Base-by-base conservation (phyloP, 495 filamentous ascomycete species). In the Recurvomyces mirabilis region DNA sequence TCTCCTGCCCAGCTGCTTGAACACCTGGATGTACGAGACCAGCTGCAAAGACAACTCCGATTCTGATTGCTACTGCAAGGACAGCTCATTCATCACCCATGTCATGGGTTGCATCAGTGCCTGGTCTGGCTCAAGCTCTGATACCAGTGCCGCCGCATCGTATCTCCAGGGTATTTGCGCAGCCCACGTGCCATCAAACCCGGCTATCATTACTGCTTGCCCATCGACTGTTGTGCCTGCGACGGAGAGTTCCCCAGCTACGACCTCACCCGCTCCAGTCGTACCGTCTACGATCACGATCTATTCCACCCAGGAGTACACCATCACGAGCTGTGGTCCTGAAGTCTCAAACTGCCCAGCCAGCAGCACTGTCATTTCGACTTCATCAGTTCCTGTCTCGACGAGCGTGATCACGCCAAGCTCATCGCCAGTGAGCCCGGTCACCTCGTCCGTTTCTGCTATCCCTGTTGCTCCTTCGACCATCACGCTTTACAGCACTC, bases 151-250 rank as follows among this genome's bases (percentile, higher is more conserved):
- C 46, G 86, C 84, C 41, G 70, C 91, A 41, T 73, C 75, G 53
- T 94, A 83, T 75, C 82, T 95, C 70, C 77, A 84, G 55, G 91
- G 45, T 23, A 82, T 96, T 65, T 96, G 89, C 68, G 85, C 84
- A 26, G 63, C 72, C 24, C 80, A 78, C 61, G 72, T 87, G 15
- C 66, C 71, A 31, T 45, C 69, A 49, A 94, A 94, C 75, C 91
- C 91, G 2, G 88, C 73, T 41, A 83, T 96, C 58, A 73, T 85
- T 56, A 91, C 84, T 45, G 77, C 66, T 30, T 71, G 81, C 42
- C 79, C 80, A 1, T 60, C 68, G 5, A 77, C 66, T 18, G 72
- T 82, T 59, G 77, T 74, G n/a, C 62, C 80, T 19, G 61, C 58
- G 28, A 48, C 60, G 10, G 36, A 7, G 7, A n/a, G 26, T 17